Conservation (phyloP, 768 basidiomycete genomes). For the Phylloporus sp. region DNA sequence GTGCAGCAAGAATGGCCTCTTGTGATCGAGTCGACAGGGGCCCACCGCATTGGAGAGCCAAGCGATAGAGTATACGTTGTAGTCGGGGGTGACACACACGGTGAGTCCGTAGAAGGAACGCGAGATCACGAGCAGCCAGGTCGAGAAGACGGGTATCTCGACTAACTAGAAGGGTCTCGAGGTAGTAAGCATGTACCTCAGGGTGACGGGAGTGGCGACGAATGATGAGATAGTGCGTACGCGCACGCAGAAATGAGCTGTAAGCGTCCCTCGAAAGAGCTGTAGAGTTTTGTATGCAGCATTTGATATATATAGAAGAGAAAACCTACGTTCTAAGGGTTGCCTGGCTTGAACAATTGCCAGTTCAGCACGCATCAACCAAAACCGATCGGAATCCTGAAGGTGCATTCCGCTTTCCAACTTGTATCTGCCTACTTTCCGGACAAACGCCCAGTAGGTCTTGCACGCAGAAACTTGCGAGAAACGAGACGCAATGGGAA, state of each 20-base stretch:
- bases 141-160: constrained; percentile 25
- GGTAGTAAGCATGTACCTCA: constrained; percentile 45
- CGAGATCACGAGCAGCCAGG: constrained; percentile 33
- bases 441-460: constrained; percentile 48
- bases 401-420: constrained; percentile 29
- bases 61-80: constrained; percentile 39
- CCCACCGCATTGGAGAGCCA: constrained; percentile 29
- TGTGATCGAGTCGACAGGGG: constrained; percentile 28
- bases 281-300: constrained; percentile 11
- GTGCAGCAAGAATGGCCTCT: constrained; percentile 31
- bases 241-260: constrained; percentile 31
- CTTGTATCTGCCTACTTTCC: constrained; percentile 45
- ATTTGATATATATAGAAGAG: background rate
- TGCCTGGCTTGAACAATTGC: constrained; percentile 20
- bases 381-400: constrained; percentile 50
- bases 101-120: constrained; percentile 30
- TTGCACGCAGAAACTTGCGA: constrained; percentile 17
- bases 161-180: constrained; percentile 36
- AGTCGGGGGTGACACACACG: constrained; percentile 33
- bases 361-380: constrained; percentile 51
- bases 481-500: constrained; percentile 27
- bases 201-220: constrained; percentile 34
- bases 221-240: constrained; percentile 38
- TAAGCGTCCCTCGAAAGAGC: constrained; percentile 8
- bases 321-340: constrained; percentile 13